Conservation (phyloP, 495 filamentous ascomycete genomes). For the Penicillium argentinense region DNA sequence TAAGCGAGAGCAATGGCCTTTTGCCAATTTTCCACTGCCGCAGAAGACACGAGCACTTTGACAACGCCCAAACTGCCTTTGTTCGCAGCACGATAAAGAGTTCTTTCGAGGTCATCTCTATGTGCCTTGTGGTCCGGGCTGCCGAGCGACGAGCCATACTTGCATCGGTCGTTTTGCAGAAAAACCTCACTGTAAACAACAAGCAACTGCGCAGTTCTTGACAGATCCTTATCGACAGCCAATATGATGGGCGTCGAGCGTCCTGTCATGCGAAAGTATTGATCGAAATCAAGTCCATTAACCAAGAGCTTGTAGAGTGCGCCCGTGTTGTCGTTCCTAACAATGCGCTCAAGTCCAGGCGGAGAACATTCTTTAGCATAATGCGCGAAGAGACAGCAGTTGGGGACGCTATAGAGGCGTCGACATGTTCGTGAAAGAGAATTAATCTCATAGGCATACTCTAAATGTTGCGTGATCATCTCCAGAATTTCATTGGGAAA, state of each 20-base stretch:
- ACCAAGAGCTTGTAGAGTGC: neutral
- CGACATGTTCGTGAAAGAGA: neutral
- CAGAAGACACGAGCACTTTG: neutral
- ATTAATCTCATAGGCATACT: slow-evolving; percentile 5
- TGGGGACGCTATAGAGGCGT: neutral
- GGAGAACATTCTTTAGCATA: slow-evolving; percentile 1
- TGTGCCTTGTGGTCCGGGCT: neutral
- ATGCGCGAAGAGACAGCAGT: neutral
- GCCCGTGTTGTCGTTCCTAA: neutral
- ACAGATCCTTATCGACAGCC: neutral
- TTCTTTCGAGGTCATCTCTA: neutral
- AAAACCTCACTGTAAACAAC: neutral
- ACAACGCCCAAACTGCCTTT: neutral
- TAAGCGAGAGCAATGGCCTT: neutral
- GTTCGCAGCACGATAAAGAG: neutral
- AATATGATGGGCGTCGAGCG: neutral
- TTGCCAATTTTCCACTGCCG: neutral
- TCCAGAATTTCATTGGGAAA: neutral
- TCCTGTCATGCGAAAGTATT: neutral
- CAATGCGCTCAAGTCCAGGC: neutral
- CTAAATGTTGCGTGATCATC: neutral
- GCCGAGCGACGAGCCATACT: neutral
- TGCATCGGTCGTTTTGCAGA: neutral
- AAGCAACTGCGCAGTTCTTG: neutral
- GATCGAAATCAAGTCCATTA: neutral